Base-by-base conservation (phyloP, 768 basidiomycete species). In the Dentipellis sp. region DNA sequence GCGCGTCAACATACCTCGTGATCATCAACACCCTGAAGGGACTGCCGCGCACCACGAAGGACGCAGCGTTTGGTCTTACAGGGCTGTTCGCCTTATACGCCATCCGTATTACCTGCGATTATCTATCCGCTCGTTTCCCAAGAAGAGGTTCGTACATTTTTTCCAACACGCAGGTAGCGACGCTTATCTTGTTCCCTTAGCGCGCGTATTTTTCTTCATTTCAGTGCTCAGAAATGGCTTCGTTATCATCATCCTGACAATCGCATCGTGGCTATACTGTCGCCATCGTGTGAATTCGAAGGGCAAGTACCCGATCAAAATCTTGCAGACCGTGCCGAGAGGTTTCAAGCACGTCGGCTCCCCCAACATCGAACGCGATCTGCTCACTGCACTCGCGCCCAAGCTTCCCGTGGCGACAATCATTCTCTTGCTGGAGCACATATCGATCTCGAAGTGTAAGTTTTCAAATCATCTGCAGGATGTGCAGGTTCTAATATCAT, bases 21-120 rank as follows among this genome's bases (percentile, higher is more conserved):
- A 86, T 97, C 67, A 97, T 97, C 73, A 88, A 97, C 69, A 90
- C 89, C 1, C 74, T 99, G 60, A 94, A 92, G 69, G 83, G 89
- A 55, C 75, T 97, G 50, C 85, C 83, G 2, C 58, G 74, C 23
- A 81, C 88, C 0, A 77, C 68, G 36, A 76, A 87, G 50, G 93
- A 99, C 67, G 94, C 97, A 0, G 94, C 94, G 0, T 94, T 88
- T 72, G 97, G 97, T 52, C 70, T 97, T 5, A 72, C 84, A 19
- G 89, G 86, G 7, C 79, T 97, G 14, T 69, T 82, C 53, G 65
- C 72, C 19, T 78, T 95, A 19, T 93, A 93, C 65, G 62, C 69
- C 17, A 86, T 94, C 56, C 84, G 88, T 12, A 76, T 77, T 0
- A 22, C 63, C 10, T 88, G 83, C 63, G 72, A 77, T 36, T 69